These are phyloP conservation scores for Rhododendron vialii DNA, from an alignment of 148 eudicot species.

Conservation along the genomic window DNA sequence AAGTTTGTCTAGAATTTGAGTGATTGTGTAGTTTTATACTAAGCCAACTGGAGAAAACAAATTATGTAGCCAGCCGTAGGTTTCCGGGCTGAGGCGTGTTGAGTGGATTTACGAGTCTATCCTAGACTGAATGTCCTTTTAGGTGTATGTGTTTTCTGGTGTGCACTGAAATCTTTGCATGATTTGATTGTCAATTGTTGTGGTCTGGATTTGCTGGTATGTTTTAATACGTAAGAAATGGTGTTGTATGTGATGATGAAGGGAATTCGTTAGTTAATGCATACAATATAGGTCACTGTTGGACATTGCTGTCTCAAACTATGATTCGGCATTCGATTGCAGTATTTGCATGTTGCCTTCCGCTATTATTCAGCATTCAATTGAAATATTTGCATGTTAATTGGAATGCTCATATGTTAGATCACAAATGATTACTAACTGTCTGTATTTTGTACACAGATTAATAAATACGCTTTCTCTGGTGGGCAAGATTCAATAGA, in stretches of 20 bases:
- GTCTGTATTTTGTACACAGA: constrained; percentile 32
- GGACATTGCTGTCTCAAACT: not conserved
- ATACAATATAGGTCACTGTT: not conserved
- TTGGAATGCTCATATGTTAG: not conserved
- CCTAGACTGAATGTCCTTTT: not conserved
- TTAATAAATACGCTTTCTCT: constrained; percentile 89
- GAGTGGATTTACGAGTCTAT: not conserved
- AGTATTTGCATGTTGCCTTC: not conserved
- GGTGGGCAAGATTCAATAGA: constrained; percentile 98
- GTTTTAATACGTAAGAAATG: not conserved
- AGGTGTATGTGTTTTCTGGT: not conserved
- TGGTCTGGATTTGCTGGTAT: not conserved
- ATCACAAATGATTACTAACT: not conserved
- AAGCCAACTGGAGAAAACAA: not conserved
- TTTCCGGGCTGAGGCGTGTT: not conserved
- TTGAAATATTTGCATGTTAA: not conserved
- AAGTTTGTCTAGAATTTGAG: not conserved
- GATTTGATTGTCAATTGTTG: not conserved
- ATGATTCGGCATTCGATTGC: not conserved
- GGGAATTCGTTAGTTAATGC: not conserved
- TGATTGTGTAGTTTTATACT: not conserved
- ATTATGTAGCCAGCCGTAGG: not conserved
- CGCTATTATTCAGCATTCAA: not conserved
- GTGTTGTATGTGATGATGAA: not conserved
- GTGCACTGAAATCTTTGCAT: not conserved